Percentiles rank a stretch among this genome's conserved stretches.
Evolutionary conservation across 2,329 filamentous ascomycete species (phyloP).

Genomic region (Thielaviopsis euricoi): DNA sequence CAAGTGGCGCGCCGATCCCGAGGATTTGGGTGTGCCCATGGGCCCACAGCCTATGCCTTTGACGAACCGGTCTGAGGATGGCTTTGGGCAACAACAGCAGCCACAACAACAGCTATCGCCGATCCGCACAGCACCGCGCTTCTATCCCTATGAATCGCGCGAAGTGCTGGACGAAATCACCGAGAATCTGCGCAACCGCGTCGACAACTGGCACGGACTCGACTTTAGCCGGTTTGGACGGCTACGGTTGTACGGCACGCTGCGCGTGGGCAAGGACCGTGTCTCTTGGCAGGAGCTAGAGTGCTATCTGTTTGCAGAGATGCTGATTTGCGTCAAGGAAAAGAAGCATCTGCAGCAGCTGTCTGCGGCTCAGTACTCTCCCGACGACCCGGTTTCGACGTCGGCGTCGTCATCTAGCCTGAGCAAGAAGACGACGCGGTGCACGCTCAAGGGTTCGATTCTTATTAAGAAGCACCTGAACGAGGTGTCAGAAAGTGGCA

Average conservation of each 20-base stretch:
- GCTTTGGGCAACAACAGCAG: conserved; percentile 18
- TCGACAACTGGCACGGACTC: conserved; percentile 96
- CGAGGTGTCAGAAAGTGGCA: conserved; percentile 58
- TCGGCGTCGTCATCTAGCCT: conserved; percentile 18
- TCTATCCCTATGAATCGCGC: conserved; percentile 56
- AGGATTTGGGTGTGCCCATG: conserved; percentile 50
- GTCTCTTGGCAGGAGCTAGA: conserved; percentile 95
- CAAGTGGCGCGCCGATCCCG: conserved; percentile 75
- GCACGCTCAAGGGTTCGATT: conserved; percentile 91
- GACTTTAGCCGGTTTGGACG: conserved; percentile 91
- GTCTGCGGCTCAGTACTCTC: conserved; percentile 44
- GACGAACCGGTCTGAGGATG: conserved; percentile 31
- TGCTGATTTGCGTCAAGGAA: conserved; percentile 98
- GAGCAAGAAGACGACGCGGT: conserved; percentile 52
- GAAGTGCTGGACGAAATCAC: conserved; percentile 73
- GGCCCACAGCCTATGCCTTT: conserved; percentile 23
- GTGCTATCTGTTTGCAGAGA: conserved; percentile 92
- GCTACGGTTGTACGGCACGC: conserved; percentile 70
- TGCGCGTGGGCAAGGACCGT: conserved; percentile 90
- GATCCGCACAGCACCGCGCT: conserved; percentile 36
- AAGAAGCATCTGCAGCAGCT: conserved; percentile 49
- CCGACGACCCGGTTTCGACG: conserved; percentile 25
- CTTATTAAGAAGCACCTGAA: conserved; percentile 96
- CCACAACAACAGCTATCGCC: conserved; percentile 32
- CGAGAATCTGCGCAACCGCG: conserved; percentile 66